Percentiles rank a stretch among this genome's conserved stretches.
These are phyloP conservation scores for Brassica napus DNA, from an alignment of 345 rosid species.

Conservation along the genomic window DNA sequence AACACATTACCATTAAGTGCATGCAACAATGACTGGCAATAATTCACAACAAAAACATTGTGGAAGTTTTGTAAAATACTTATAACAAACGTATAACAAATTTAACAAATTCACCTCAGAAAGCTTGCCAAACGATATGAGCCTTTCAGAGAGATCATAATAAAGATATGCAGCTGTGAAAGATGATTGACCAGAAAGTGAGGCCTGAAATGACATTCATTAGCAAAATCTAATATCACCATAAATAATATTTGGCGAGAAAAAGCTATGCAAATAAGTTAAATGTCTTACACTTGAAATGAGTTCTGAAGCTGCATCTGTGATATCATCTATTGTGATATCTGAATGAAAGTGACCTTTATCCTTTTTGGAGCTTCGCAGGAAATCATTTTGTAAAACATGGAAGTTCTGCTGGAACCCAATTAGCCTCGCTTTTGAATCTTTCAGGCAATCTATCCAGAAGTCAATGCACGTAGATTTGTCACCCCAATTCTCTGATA, in stretches of 20 bases:
- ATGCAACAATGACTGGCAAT: slow-evolving; percentile 25
- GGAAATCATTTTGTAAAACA: slow-evolving; percentile 35
- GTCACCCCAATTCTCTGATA: slow-evolving; percentile 57
- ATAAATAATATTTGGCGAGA: neutral
- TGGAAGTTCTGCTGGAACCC: slow-evolving; percentile 68
- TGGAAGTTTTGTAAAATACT: slow-evolving; percentile 15
- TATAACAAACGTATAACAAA: slow-evolving; percentile 2
- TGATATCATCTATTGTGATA: slow-evolving; percentile 53
- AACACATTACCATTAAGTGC: slow-evolving; percentile 10
- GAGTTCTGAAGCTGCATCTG: slow-evolving; percentile 60
- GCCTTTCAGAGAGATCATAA: slow-evolving; percentile 77
- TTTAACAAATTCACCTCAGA: slow-evolving; percentile 60
- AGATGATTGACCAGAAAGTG: slow-evolving; percentile 50
- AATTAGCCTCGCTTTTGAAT: slow-evolving; percentile 53
- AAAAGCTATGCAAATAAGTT: neutral
- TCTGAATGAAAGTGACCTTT: slow-evolving; percentile 39
- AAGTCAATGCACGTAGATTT: slow-evolving; percentile 49
- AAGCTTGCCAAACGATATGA: slow-evolving; percentile 55
- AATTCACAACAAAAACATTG: neutral
- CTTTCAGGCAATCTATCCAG: slow-evolving; percentile 71
- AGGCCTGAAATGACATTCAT: slow-evolving; percentile 49
- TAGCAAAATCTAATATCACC: slow-evolving; percentile 15
- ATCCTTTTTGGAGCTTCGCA: slow-evolving; percentile 29
- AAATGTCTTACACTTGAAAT: slow-evolving; percentile 60
- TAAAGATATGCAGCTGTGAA: slow-evolving; percentile 73